phyloP scores from a whole-genome alignment of 139 green algal genomes.

The Chlorella sp. region DNA sequence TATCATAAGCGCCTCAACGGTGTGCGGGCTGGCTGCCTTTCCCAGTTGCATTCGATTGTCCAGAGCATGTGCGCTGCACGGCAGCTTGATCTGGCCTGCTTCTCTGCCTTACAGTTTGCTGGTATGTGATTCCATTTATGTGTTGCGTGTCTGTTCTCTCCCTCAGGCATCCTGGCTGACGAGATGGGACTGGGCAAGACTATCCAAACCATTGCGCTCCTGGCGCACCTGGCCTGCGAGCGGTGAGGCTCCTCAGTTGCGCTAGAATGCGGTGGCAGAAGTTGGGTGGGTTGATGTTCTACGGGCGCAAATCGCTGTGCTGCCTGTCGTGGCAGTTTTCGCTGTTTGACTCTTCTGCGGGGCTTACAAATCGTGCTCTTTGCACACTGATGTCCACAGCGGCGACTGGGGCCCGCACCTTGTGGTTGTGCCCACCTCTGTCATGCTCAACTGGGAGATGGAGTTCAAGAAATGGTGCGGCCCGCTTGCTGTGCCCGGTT shows the following conservation, averaged over 20 bases:
- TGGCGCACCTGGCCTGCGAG: constrained; percentile 93
- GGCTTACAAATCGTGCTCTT: not conserved
- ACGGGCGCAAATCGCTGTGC: too few relatives aligned
- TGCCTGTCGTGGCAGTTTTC: too few relatives aligned
- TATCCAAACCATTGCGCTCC: constrained; percentile 95
- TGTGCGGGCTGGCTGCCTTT: constrained; percentile 5
- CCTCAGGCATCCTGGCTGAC: constrained; percentile 89
- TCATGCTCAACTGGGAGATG: constrained; percentile 99
- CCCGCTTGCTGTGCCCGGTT: too few relatives aligned
- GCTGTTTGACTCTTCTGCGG: too few relatives aligned
- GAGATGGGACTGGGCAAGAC: constrained; percentile 95
- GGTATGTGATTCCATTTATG: too few relatives aligned
- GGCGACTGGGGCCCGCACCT: constrained; percentile 97
- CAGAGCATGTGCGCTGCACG: too few relatives aligned
- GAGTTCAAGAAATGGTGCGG: constrained; percentile 97
- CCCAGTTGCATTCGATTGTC: too few relatives aligned
- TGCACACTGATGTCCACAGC: constrained; percentile 22
- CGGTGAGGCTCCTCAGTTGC: constrained; percentile 45
- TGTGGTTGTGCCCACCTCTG: constrained; percentile 94
- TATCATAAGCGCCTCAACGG: constrained; percentile 92
- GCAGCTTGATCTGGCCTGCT: too few relatives aligned
- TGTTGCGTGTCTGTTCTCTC: too few relatives aligned
- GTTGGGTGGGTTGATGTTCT: too few relatives aligned
- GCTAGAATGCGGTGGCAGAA: too few relatives aligned
- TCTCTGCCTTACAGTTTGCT: too few relatives aligned